These are phyloP conservation scores for Trichoderma gamsii DNA, from an alignment of 495 filamentous ascomycete genomes.

Conservation along the genomic window DNA sequence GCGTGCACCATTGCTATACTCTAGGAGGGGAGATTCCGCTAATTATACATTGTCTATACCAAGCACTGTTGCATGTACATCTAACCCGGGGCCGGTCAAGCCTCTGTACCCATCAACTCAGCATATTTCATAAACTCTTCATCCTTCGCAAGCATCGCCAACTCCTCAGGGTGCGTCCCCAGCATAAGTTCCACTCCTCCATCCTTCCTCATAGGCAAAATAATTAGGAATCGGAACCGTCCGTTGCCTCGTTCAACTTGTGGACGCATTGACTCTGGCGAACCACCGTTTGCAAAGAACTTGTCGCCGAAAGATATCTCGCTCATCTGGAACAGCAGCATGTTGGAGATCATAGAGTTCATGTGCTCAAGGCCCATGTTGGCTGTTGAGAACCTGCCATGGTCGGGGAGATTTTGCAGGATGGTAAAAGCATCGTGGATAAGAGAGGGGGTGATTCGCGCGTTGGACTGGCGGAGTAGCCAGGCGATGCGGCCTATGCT, in stretches of 20 bases:
- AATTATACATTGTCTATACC: too few relatives aligned
- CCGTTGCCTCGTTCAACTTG: constrained; percentile 26
- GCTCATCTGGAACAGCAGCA: constrained; percentile 25
- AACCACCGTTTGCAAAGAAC: constrained; percentile 26
- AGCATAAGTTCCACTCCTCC: constrained; percentile 31
- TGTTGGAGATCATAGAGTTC: constrained; percentile 28
- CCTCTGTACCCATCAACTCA: constrained; percentile 17
- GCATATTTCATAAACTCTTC: constrained; percentile 30
- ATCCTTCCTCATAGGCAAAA: constrained; percentile 30
- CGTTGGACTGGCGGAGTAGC: constrained; percentile 22
- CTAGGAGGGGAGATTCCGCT: too few relatives aligned
- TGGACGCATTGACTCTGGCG: constrained; percentile 26
- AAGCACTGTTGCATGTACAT: too few relatives aligned
- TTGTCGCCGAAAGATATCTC: constrained; percentile 27
- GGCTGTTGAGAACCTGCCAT: constrained; percentile 24
- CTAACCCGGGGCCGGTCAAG: too few relatives aligned
- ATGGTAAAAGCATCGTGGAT: constrained; percentile 33
- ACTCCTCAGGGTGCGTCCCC: constrained; percentile 30
- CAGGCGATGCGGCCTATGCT: constrained; percentile 27
- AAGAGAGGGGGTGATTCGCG: constrained; percentile 23
- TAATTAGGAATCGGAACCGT: constrained; percentile 27
- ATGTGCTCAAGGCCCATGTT: constrained; percentile 28
- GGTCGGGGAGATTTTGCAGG: constrained; percentile 24
- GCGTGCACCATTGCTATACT: too few relatives aligned
- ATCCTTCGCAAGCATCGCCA: constrained; percentile 27